Percentiles rank a stretch among this genome's conserved stretches.
Conservation (phyloP, 352 stramenopile species). For the Globisporangium nagaii region DNA sequence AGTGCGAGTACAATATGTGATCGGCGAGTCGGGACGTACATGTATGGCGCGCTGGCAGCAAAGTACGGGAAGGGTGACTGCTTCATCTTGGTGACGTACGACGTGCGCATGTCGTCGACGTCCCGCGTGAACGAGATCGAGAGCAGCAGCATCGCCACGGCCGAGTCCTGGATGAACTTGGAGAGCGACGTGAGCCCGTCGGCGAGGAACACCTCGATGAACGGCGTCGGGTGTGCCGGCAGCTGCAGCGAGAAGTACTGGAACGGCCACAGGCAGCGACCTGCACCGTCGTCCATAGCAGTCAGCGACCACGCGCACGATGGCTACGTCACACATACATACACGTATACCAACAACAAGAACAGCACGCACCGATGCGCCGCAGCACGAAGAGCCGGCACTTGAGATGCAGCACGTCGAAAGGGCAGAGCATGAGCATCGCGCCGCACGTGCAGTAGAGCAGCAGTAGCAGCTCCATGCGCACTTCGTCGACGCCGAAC, state of each 20-base stretch:
- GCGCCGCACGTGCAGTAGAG: conserved; percentile 42
- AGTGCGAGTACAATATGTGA: no score
- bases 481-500: conserved; percentile 50
- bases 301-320: no score
- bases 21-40: no score
- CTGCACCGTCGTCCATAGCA: no score
- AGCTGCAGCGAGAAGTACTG: conserved; percentile 52
- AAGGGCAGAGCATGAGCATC: conserved; percentile 54
- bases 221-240: conserved; percentile 49
- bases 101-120: conserved; percentile 30
- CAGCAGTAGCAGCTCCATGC: conserved; percentile 65
- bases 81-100: conserved; percentile 72
- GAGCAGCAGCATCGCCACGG: conserved; percentile 58
- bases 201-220: conserved; percentile 76
- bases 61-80: conserved; percentile 67
- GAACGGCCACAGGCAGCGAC: conserved; percentile 60
- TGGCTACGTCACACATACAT: neutral
- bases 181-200: conserved; percentile 79
- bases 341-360: neutral
- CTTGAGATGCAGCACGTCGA: conserved; percentile 63
- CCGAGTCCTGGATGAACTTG: conserved; percentile 77
- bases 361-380: conserved; percentile 24
- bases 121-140: conserved; percentile 47
- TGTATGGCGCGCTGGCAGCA: conserved; percentile 63
- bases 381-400: conserved; percentile 56